Conservation (phyloP, 768 basidiomycete genomes). For the Russula emetica region DNA sequence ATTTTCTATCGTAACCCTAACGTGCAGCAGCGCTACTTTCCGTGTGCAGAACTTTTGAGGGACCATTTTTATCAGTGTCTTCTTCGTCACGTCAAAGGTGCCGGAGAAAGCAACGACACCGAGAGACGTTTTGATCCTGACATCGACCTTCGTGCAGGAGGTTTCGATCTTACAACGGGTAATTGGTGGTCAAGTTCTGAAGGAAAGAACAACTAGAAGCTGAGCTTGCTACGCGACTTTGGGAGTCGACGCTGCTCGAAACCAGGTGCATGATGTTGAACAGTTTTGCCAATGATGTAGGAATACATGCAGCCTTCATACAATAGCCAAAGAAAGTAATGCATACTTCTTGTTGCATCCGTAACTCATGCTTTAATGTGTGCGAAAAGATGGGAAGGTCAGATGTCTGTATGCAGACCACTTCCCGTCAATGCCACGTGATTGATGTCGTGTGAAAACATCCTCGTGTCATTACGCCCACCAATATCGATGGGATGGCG, state of each 20-base stretch:
- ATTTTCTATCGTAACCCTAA: neutral
- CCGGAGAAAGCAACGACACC: neutral
- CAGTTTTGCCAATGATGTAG: no score
- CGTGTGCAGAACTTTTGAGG: neutral
- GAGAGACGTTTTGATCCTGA: neutral
- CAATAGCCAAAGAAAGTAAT: no score
- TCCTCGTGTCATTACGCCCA: neutral
- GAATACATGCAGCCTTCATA: no score
- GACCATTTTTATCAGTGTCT: conserved; percentile 2
- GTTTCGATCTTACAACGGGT: neutral
- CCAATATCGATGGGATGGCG: neutral
- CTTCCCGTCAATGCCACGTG: no score
- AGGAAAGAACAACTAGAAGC: conserved; percentile 7
- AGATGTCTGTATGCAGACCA: no score
- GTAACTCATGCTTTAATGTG: no score
- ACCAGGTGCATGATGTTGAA: no score
- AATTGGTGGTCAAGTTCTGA: neutral
- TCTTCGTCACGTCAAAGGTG: neutral
- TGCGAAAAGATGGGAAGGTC: no score
- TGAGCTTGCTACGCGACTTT: neutral
- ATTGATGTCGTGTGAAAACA: no score
- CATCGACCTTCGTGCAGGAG: neutral
- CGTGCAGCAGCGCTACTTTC: neutral
- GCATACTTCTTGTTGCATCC: no score
- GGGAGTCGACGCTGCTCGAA: neutral